phyloP scores from a whole-genome alignment of 352 stramenopile species.

The Pythium aphanidermatum region DNA sequence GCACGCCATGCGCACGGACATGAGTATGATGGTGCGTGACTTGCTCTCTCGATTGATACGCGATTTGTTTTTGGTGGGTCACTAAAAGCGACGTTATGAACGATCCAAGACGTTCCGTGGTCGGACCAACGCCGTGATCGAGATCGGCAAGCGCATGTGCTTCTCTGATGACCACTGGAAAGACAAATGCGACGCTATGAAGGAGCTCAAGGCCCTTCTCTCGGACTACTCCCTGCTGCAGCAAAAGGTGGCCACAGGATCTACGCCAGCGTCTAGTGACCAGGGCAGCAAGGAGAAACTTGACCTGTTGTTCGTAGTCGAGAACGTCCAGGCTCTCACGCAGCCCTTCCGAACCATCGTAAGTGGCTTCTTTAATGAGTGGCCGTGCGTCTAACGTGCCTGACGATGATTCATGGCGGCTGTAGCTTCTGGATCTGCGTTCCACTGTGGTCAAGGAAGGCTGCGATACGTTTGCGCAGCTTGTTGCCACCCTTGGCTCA shows the following conservation, averaged over 20 bases:
- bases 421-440: conserved; percentile 39
- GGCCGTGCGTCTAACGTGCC: neutral
- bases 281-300: conserved; percentile 5
- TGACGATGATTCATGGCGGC: neutral
- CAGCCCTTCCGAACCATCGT: conserved; percentile 55
- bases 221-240: conserved; percentile 9
- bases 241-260: conserved; percentile 2
- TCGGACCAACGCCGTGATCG: conserved; percentile 37
- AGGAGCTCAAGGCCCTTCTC: conserved; percentile 33
- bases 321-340: conserved; percentile 48
- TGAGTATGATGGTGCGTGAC: conserved; percentile 47
- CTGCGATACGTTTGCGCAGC: conserved; percentile 38
- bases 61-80: neutral
- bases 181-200: conserved; percentile 47
- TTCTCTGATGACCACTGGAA: conserved; percentile 52
- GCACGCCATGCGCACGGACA: conserved; percentile 26
- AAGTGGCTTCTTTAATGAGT: neutral
- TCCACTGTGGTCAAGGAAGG: conserved; percentile 59
- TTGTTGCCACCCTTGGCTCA: conserved; percentile 29
- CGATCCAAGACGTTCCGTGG: conserved; percentile 34
- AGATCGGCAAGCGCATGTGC: conserved; percentile 45
- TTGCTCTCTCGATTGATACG: too few species aligned
- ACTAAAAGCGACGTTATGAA: neutral
- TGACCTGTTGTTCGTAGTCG: conserved; percentile 29
- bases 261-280: neutral